phyloP scores from a whole-genome alignment of 2,329 filamentous ascomycete species.

The Aspergillus sp. region DNA sequence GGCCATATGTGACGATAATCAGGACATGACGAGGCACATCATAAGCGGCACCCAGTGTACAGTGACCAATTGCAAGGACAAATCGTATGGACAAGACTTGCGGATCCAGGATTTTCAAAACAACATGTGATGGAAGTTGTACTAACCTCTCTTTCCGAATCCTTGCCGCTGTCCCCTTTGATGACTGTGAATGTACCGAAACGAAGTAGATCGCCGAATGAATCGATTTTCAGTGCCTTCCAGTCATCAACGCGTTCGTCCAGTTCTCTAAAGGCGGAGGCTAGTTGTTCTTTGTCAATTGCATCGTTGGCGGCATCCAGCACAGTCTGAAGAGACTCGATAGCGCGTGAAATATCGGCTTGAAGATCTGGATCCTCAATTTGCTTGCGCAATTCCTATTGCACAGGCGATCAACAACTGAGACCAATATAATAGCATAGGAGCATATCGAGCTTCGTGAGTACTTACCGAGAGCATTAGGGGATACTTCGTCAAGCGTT shows the following conservation, averaged over 20 bases:
- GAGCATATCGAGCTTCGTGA: neutral
- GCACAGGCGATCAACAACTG: slow-evolving; percentile 1
- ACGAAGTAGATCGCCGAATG: slow-evolving; percentile 85
- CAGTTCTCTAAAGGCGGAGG: slow-evolving; percentile 80
- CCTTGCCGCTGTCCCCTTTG: slow-evolving; percentile 72
- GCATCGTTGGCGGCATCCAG: slow-evolving; percentile 85
- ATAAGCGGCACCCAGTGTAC: neutral
- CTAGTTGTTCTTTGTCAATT: slow-evolving; percentile 81
- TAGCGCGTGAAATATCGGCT: slow-evolving; percentile 71
- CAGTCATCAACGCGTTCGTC: slow-evolving; percentile 87
- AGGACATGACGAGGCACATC: too few relatives aligned
- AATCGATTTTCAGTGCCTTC: slow-evolving; percentile 87
- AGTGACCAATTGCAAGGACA: neutral
- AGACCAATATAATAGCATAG: neutral
- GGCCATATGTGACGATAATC: neutral
- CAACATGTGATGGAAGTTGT: slow-evolving; percentile 9
- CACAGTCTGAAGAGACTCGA: slow-evolving; percentile 78
- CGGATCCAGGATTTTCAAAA: neutral
- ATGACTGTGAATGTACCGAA: slow-evolving; percentile 90
- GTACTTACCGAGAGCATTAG: slow-evolving; percentile 73
- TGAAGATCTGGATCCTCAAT: slow-evolving; percentile 70
- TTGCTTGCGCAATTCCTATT: slow-evolving; percentile 81
- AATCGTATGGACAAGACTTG: neutral
- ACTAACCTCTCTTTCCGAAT: slow-evolving; percentile 85
- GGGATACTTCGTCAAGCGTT: slow-evolving; percentile 91